Evolutionary conservation across 352 stramenopile genomes (phyloP), one percentile per base, ranked within the genome.

Genomic region (Thalassiosira livingstoniorum): DNA sequence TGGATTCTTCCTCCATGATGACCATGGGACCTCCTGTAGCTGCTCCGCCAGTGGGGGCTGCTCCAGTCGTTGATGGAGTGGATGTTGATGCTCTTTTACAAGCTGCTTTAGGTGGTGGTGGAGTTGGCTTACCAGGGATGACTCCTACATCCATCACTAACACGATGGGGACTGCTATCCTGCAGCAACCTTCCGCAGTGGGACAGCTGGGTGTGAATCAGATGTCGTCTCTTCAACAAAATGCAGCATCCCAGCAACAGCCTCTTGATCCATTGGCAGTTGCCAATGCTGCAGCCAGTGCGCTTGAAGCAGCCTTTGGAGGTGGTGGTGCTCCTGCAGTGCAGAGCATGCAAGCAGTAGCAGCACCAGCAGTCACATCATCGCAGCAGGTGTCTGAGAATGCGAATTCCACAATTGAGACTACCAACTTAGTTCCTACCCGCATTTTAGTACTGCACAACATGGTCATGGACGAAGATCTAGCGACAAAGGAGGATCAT

Each of bases 391-490:
- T 47, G 18, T 34, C 34, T 31, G 29, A 64, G 43, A 5, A 27
- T 1, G 60, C 23, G 18, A 39, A 67, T 27, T 25, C 54, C n/a
- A 0, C n/a, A 15, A 18, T 11, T 66, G 29, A 42, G 35, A 4
- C 78, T 23, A 1, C 1, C n/a, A 37, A 21, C 39, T 15, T 62
- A 7, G 34, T 37, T 35, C n/a, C 75, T 31, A 83, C 83, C 27
- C 68, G 75, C 57, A 45, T 83, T 29, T 53, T 99, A 60, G 96
- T 99, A 18, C 89, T 99, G 76, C 92, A 96, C 21, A 99, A 99
- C 86, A 99, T 99, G 97, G 96, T 99, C 0, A 97, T 93, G 25
- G 90, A 97, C 4, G 96, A 98, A 74, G 97, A 99, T 87, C 91
- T 99, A 1, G 87, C 94, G 7, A 96, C 98, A 58, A 94, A 98